Evolutionary conservation across 495 filamentous ascomycete species (phyloP).

Genomic region (Cercophora sp.): DNA sequence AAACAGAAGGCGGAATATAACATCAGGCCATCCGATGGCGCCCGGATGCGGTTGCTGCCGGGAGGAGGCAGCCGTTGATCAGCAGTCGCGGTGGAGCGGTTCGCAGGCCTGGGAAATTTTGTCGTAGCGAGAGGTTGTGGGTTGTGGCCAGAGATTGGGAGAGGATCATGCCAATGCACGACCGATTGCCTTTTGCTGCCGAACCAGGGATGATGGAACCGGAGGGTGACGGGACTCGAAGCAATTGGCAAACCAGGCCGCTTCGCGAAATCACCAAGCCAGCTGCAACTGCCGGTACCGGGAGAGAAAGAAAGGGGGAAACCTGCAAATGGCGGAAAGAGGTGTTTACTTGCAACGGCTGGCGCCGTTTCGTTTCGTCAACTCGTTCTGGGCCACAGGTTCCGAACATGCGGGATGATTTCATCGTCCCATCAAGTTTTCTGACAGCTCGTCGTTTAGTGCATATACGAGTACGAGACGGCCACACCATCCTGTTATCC

Average conservation of each 20-base stretch:
- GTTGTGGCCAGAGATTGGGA: conserved; percentile 17
- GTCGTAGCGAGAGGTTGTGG: conserved; percentile 9
- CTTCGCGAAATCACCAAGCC: background rate
- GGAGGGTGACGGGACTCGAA: too few relatives aligned
- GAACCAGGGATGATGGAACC: background rate
- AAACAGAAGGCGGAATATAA: background rate
- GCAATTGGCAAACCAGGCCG: background rate
- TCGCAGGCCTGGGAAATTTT: conserved; percentile 3
- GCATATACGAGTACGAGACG: conserved; percentile 7
- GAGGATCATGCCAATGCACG: conserved; percentile 14
- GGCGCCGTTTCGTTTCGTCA: conserved; percentile 9
- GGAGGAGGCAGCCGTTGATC: conserved; percentile 11
- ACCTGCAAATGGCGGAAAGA: background rate
- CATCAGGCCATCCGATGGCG: conserved; percentile 26
- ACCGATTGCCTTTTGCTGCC: background rate
- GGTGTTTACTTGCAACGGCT: conserved; percentile 10
- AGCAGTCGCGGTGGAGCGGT: conserved; percentile 1
- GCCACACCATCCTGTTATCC: background rate
- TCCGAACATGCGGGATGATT: conserved; percentile 20
- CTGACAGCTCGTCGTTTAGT: background rate
- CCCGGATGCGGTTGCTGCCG: conserved; percentile 23
- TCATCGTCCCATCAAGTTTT: conserved; percentile 13
- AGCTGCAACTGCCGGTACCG: background rate
- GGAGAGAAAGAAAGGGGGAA: background rate
- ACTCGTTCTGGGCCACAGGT: too few relatives aligned